Evolutionary conservation across 169 alveolate species (phyloP), one percentile per base, ranked within the genome.

Genomic region (Plasmodium adleri): DNA sequence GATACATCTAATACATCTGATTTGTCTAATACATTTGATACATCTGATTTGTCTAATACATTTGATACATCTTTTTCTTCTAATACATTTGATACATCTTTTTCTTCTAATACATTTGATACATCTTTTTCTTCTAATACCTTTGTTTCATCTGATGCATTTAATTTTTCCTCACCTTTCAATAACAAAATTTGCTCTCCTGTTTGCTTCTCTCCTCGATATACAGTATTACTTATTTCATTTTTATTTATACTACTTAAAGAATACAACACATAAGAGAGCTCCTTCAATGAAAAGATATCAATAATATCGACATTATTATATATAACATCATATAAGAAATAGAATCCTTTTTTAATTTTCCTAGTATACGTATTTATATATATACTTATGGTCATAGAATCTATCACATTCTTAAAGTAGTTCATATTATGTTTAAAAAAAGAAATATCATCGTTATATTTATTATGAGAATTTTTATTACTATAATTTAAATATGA

Each of bases 331-430:
- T 78, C 89, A 59, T 15, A 78, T 4, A 78, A 12, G 66, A 64
- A 39, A 8, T 64, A 43, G 54, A 78, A 78, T 2, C 89, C 89
- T 2, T 59, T 78, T 66, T 78, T 78, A 64, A 78, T 78, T 59
- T 78, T 78, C 52, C 76, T 63, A 20, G 71, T 68, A 64, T 49
- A 78, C 8, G 78, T 78, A 59, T 64, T 78, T 24, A 78, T 58
- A 39, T 78, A 78, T 13, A 78, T 78, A 64, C 89, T 78, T 50
- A 78, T 50, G 0, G 89, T 78, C 89, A 78, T 78, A 2, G 89
- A 10, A 24, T 78, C 78, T 47, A 78, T 1, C 32, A 76, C 71
- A 3, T 52, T 15, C 20, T 78, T 78, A 66, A 64, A 78, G 63
- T 39, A 66, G 9, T 22, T 13, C 12, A 59, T 22, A 78, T 78